Base-by-base conservation (phyloP, 1,139 yeast species). In the Debaryomyces subglobosus region DNA sequence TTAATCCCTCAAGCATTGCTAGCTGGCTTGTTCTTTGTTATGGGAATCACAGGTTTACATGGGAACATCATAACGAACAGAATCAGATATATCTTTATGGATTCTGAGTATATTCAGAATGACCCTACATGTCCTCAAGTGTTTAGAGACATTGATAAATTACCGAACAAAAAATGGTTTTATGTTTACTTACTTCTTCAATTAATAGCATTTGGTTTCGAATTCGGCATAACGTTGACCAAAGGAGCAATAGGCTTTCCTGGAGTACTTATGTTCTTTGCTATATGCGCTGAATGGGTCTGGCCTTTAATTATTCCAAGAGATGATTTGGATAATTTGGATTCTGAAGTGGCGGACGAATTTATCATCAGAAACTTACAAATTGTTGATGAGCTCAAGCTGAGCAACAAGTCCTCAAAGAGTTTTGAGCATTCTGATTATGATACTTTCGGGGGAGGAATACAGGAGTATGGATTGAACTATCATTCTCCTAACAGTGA, bases 231-330 rank as follows among this genome's bases (percentile, higher is more conserved):
- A 34, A 88, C 96, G 0, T 82, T 86, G 62, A 89, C 97, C 0
- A 83, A 78, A 51, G 98, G 94, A 0, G 98, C 99, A 0, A 91
- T 94, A 34, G 98, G 97, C 2, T 94, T 94, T 61, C 99, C 99
- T 0, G 88, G 90, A 1, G 90, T 92, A 0, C 69, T 94, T 46
- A 55, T 77, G 58, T 64, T 74, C 46, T 74, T 74, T 53, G 77
- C 94, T 43, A 61, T 77, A 18, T 78, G 90, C 46, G 89, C 89
- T 49, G 81, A 81, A 32, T 73, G 91, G 60, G 80, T 89, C 0
- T 85, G 94, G 72, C 90, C 89, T 0, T 64, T 65, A 47, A 61
- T 87, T 6, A 86, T 92, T 48, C 85, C 90, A 0, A 56, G 61
- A 36, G 82, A 81, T 1, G 90, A 88, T 48, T 68, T 92, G 52